Percentiles rank a stretch among this genome's conserved stretches.
These are phyloP conservation scores for Cercospora nicotianae DNA, from an alignment of 2,329 filamentous ascomycete species.

Conservation along the genomic window DNA sequence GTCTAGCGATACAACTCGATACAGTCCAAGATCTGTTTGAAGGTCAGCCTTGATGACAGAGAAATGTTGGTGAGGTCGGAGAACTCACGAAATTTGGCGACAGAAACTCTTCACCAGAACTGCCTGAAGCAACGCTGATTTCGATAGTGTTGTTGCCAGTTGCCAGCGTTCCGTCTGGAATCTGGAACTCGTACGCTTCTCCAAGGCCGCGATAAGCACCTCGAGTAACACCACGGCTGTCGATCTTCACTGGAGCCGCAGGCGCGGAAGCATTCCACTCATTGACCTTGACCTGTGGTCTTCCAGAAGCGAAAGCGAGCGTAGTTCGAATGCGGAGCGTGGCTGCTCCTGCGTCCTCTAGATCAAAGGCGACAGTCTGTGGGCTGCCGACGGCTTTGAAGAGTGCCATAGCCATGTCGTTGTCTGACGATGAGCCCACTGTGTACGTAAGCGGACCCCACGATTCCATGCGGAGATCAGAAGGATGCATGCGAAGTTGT, in stretches of 20 bases:
- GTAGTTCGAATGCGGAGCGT: slow-evolving; percentile 20
- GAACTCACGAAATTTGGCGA: slow-evolving; percentile 23
- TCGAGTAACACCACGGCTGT: slow-evolving; percentile 22
- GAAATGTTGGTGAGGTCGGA: neutral
- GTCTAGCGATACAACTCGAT: slow-evolving; percentile 19
- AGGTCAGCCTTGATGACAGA: neutral
- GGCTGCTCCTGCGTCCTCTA: slow-evolving; percentile 14
- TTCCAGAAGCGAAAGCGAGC: slow-evolving; percentile 18
- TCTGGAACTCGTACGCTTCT: slow-evolving; percentile 20
- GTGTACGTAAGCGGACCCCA: slow-evolving; percentile 18
- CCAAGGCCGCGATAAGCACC: slow-evolving; percentile 23
- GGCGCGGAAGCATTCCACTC: slow-evolving; percentile 6
- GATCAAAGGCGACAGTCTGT: slow-evolving; percentile 15
- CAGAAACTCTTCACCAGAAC: slow-evolving; percentile 8
- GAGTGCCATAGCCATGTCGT: slow-evolving; percentile 20
- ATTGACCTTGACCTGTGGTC: slow-evolving; percentile 15
- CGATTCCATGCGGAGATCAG: slow-evolving; percentile 39
- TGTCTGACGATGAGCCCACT: slow-evolving; percentile 7
- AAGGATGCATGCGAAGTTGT: slow-evolving; percentile 67
- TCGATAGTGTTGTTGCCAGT: slow-evolving; percentile 14
- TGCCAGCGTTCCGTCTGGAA: slow-evolving; percentile 10
- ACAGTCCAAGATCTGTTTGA: slow-evolving; percentile 21
- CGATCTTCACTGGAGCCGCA: slow-evolving; percentile 15
- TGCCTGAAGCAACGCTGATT: slow-evolving; percentile 18
- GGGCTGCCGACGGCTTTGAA: slow-evolving; percentile 20